Evolutionary conservation across 164 flowering plant species (phyloP).

Genomic region (Kalanchoe fedtschenkoi): DNA sequence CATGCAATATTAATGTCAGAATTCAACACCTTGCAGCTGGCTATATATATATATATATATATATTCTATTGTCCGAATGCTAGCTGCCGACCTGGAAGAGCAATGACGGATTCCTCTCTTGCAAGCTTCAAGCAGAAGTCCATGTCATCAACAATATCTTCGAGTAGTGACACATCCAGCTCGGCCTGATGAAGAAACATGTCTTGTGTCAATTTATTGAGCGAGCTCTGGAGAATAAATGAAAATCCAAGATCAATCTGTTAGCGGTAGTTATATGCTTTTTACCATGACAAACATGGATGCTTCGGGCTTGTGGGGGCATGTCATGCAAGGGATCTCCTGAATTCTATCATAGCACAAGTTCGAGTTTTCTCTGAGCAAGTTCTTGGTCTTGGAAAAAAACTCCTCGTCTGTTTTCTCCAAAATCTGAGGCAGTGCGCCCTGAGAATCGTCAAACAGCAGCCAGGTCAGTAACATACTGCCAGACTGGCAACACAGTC

Average conservation of each 20-base stretch:
- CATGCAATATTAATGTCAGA: background rate
- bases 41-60: background rate
- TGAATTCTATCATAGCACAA: conserved; percentile 16
- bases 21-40: background rate
- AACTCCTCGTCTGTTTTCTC: conserved; percentile 22
- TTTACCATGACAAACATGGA: conserved; percentile 37
- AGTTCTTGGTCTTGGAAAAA: conserved; percentile 13
- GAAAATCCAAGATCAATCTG: too few relatives aligned
- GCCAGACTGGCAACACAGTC: too few relatives aligned
- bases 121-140: conserved; percentile 35
- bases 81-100: conserved; percentile 33
- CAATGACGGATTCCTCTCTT: conserved; percentile 34
- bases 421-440: conserved; percentile 33
- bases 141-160: conserved; percentile 31
- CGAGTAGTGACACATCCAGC: conserved; percentile 21
- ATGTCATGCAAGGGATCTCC: conserved; percentile 37
- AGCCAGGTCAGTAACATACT: background rate
- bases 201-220: too few relatives aligned
- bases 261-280: too few relatives aligned
- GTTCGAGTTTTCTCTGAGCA: conserved; percentile 22
- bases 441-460: conserved; percentile 16
- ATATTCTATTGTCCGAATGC: background rate
- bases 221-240: too few relatives aligned
- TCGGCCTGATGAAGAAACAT: conserved; percentile 19
- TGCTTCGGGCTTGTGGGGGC: conserved; percentile 41